These are phyloP conservation scores for Spinacia oleracea DNA, from an alignment of 179 eudicot genomes.

Conservation along the genomic window DNA sequence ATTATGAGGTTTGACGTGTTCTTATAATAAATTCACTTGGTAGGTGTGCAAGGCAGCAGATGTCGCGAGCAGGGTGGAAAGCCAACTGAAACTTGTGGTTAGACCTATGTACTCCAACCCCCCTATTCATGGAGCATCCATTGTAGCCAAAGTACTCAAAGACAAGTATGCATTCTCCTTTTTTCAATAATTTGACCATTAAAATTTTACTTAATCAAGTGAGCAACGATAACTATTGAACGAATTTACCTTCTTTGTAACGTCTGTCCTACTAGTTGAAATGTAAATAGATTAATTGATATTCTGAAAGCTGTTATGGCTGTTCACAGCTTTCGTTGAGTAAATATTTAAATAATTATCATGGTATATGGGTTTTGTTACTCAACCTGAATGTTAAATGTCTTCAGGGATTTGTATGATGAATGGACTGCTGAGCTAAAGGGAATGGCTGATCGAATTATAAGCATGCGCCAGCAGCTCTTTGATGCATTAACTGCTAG, in stretches of 20 bases:
- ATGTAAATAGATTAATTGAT: neutral
- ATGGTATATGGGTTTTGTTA: neutral
- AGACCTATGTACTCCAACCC: slow-evolving; percentile 54
- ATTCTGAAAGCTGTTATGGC: neutral
- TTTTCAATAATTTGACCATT: neutral
- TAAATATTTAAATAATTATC: neutral
- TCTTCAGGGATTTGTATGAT: slow-evolving; percentile 36
- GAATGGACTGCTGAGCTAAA: slow-evolving; percentile 54
- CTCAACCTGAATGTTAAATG: slow-evolving; percentile 12
- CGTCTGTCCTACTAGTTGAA: neutral
- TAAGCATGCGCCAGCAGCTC: slow-evolving; percentile 53
- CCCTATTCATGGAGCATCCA: slow-evolving; percentile 53
- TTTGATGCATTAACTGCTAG: slow-evolving; percentile 48
- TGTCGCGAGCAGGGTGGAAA: slow-evolving; percentile 48
- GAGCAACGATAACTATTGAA: neutral
- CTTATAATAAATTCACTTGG: slow-evolving; percentile 6
- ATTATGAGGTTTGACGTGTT: neutral
- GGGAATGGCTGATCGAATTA: slow-evolving; percentile 54
- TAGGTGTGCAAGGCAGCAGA: slow-evolving; percentile 51
- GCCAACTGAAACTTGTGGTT: slow-evolving; percentile 53
- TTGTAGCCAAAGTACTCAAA: slow-evolving; percentile 47
- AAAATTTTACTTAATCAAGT: neutral
- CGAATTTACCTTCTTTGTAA: neutral
- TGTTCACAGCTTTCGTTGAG: neutral
- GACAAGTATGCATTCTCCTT: slow-evolving; percentile 34